Percentiles rank a stretch among this genome's conserved stretches.
These are phyloP conservation scores for Eucommia ulmoides DNA, from an alignment of 257 asterid genomes.

Conservation along the genomic window DNA sequence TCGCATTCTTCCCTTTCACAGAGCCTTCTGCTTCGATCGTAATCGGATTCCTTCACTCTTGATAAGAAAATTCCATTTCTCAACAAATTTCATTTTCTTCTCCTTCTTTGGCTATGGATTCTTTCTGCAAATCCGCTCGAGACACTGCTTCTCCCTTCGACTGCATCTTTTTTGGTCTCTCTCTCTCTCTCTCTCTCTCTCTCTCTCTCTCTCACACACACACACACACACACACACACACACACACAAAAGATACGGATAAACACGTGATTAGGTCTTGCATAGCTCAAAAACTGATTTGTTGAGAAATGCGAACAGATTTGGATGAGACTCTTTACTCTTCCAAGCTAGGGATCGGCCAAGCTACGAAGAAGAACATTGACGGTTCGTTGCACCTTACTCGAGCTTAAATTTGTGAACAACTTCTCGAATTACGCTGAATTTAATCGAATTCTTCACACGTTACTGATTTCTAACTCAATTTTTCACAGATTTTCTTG, in stretches of 20 bases:
- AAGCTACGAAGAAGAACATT: slow-evolving; percentile 64
- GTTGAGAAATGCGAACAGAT: slow-evolving; percentile 24
- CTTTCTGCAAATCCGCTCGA: slow-evolving; percentile 10
- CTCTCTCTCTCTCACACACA: neutral
- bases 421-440: neutral
- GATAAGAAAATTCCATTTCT: neutral
- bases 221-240: neutral
- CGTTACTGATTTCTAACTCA: neutral
- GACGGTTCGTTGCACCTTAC: slow-evolving; percentile 29
- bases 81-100: slow-evolving; percentile 1
- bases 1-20: neutral
- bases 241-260: neutral
- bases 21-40: neutral
- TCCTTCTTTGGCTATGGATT: slow-evolving; percentile 18
- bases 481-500: slow-evolving; percentile 38
- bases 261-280: neutral
- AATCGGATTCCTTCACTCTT: neutral
- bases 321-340: slow-evolving; percentile 91
- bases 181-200: neutral
- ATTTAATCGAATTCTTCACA: neutral
- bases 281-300: neutral
- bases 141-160: slow-evolving; percentile 21
- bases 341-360: slow-evolving; percentile 58
- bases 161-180: slow-evolving; percentile 32
- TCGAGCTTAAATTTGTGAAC: neutral